phyloP scores from a whole-genome alignment of 495 filamentous ascomycete genomes.

The Tuber calosporum region DNA sequence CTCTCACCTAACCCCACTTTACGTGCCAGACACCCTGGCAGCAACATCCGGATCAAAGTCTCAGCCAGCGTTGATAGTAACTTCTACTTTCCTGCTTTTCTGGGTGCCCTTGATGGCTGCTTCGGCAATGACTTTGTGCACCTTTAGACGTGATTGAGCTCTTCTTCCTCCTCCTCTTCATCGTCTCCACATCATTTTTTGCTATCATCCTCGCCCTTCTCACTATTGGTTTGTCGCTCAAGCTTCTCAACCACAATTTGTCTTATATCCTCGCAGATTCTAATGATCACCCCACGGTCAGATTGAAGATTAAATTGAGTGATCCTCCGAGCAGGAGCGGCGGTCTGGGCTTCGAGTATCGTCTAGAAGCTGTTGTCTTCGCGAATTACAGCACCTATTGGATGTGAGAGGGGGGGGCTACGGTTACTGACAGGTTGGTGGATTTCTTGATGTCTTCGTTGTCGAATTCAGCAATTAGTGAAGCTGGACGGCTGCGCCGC shows the following conservation, averaged over 20 bases:
- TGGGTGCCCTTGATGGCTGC: slow-evolving; percentile 71
- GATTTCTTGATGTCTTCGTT: slow-evolving; percentile 88
- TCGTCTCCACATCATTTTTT: slow-evolving; percentile 59
- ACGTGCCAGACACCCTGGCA: slow-evolving; percentile 74
- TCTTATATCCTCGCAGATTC: slow-evolving; percentile 73
- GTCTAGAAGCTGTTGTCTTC: slow-evolving; percentile 62
- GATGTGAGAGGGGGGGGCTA: slow-evolving; percentile 74
- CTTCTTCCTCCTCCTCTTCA: slow-evolving; percentile 74
- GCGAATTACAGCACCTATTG: slow-evolving; percentile 79
- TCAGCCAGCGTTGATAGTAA: slow-evolving; percentile 76
- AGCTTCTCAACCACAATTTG: slow-evolving; percentile 87
- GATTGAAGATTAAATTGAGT: slow-evolving; percentile 67
- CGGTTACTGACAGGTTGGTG: slow-evolving; percentile 92
- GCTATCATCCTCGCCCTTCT: slow-evolving; percentile 52
- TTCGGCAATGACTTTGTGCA: slow-evolving; percentile 76
- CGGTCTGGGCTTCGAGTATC: slow-evolving; percentile 74
- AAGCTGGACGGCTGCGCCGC: slow-evolving; percentile 96
- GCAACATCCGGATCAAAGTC: slow-evolving; percentile 73
- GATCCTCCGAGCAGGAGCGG: slow-evolving; percentile 76
- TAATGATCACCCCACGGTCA: slow-evolving; percentile 78
- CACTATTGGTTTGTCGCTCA: slow-evolving; percentile 60
- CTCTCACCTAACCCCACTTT: slow-evolving; percentile 71
- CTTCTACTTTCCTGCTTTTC: slow-evolving; percentile 85
- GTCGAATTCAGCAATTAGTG: slow-evolving; percentile 85
- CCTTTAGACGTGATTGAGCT: slow-evolving; percentile 83